Conservation (phyloP, 2,329 filamentous ascomycete species). For the Niveomyces coronatus region DNA sequence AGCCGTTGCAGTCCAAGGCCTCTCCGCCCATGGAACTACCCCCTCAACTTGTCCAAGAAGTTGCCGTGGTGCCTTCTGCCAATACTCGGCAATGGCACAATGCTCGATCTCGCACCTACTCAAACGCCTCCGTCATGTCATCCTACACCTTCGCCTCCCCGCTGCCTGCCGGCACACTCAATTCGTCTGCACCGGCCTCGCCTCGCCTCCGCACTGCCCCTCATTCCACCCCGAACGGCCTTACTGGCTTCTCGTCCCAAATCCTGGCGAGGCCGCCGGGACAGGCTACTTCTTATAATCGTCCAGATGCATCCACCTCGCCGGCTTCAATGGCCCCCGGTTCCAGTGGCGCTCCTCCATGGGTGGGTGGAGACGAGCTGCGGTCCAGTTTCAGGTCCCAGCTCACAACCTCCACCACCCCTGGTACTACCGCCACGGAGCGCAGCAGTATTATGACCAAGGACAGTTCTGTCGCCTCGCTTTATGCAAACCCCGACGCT, state of each 20-base stretch:
- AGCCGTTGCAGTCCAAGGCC: slow-evolving; percentile 16
- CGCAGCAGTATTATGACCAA: slow-evolving; percentile 75
- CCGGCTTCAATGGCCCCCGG: slow-evolving; percentile 25
- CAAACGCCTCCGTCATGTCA: slow-evolving; percentile 37
- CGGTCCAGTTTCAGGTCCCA: slow-evolving; percentile 49
- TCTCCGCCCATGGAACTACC: slow-evolving; percentile 1
- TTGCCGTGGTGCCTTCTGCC: slow-evolving; percentile 15
- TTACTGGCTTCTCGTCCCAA: slow-evolving; percentile 22
- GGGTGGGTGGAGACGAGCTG: slow-evolving; percentile 40
- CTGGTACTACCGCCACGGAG: slow-evolving; percentile 61
- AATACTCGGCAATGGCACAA: slow-evolving; percentile 27
- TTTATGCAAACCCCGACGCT: slow-evolving; percentile 30
- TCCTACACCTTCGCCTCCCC: slow-evolving; percentile 36
- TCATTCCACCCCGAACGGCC: slow-evolving; percentile 15
- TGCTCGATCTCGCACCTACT: slow-evolving; percentile 31
- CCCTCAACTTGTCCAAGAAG: background rate
- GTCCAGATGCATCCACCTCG: slow-evolving; percentile 29
- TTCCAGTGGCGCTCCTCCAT: slow-evolving; percentile 28
- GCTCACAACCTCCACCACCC: slow-evolving; percentile 41
- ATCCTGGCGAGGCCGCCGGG: slow-evolving; percentile 19
- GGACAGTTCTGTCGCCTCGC: slow-evolving; percentile 62
- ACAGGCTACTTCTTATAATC: slow-evolving; percentile 15
- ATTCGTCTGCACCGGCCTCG: slow-evolving; percentile 3
- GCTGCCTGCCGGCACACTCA: slow-evolving; percentile 14
- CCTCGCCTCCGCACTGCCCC: slow-evolving; percentile 8